phyloP scores from a whole-genome alignment of 2,329 filamentous ascomycete species.

The Elsinoe arachidis region DNA sequence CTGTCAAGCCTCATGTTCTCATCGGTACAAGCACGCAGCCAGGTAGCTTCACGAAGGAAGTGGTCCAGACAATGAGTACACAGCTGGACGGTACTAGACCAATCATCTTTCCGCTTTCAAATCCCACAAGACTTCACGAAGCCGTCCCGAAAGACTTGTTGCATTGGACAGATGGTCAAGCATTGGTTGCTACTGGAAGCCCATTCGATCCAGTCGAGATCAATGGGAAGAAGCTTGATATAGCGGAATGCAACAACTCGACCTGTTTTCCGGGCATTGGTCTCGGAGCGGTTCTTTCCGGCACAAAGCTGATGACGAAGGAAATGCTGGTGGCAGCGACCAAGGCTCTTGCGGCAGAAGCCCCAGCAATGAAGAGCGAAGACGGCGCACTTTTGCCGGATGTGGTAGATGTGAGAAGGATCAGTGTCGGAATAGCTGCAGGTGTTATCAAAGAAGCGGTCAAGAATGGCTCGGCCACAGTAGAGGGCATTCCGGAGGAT shows the following conservation, averaged over 20 bases:
- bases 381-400: slow-evolving; percentile 65
- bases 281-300: slow-evolving; percentile 64
- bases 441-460: slow-evolving; percentile 65
- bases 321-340: slow-evolving; percentile 76
- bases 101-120: slow-evolving; percentile 82
- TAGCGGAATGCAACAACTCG: slow-evolving; percentile 83
- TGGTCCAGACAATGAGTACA: slow-evolving; percentile 66
- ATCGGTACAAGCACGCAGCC: slow-evolving; percentile 78
- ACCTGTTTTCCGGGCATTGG: slow-evolving; percentile 81
- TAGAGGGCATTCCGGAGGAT: slow-evolving; percentile 53
- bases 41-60: slow-evolving; percentile 63
- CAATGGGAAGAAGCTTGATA: slow-evolving; percentile 45
- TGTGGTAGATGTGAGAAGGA: slow-evolving; percentile 62
- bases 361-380: slow-evolving; percentile 59
- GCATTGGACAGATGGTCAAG: slow-evolving; percentile 68
- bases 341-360: slow-evolving; percentile 60
- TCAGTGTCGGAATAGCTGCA: slow-evolving; percentile 69
- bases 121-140: slow-evolving; percentile 77
- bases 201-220: slow-evolving; percentile 68
- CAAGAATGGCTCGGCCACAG: slow-evolving; percentile 58
- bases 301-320: slow-evolving; percentile 59
- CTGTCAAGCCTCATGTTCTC: slow-evolving; percentile 69
- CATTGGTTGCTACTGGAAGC: slow-evolving; percentile 72
- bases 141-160: slow-evolving; percentile 68
- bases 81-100: slow-evolving; percentile 55